Percentiles rank a stretch among this genome's conserved stretches.
phyloP scores from a whole-genome alignment of 2,329 filamentous ascomycete species.

The Phialophora macrospora region DNA sequence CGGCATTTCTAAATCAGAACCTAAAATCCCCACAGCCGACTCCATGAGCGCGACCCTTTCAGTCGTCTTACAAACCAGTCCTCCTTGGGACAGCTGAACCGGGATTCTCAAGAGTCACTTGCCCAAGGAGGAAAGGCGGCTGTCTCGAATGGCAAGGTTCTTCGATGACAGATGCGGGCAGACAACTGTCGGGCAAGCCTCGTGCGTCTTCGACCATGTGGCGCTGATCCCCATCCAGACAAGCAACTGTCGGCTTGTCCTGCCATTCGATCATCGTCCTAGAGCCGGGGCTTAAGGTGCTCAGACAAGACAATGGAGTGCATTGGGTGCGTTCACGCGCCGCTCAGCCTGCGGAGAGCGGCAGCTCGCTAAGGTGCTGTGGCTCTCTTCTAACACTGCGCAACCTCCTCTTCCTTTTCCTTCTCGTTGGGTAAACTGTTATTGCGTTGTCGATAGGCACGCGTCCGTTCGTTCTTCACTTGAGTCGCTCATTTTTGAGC shows the following conservation, averaged over 20 bases:
- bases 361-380: slow-evolving; percentile 4
- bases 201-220: slow-evolving; percentile 20
- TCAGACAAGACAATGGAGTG: neutral
- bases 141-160: neutral
- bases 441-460: slow-evolving; percentile 26
- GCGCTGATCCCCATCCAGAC: slow-evolving; percentile 16
- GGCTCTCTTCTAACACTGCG: slow-evolving; percentile 7
- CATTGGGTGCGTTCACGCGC: neutral
- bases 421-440: slow-evolving; percentile 18
- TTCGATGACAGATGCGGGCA: slow-evolving; percentile 4
- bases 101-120: neutral
- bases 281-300: slow-evolving; percentile 1
- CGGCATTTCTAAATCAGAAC: neutral
- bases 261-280: slow-evolving; percentile 2
- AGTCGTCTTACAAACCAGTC: slow-evolving; percentile 1
- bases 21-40: neutral
- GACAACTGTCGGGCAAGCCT: neutral
- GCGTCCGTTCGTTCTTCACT: slow-evolving; percentile 32
- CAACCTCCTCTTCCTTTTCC: slow-evolving; percentile 3
- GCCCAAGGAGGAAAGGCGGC: slow-evolving; percentile 7
- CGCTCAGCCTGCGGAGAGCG: slow-evolving; percentile 14
- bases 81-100: slow-evolving; percentile 1
- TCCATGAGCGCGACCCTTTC: neutral
- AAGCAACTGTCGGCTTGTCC: neutral
- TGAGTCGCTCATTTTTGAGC: slow-evolving; percentile 33